phyloP scores from a whole-genome alignment of 2,329 filamentous ascomycete genomes.

The Fusarium odoratissimum region DNA sequence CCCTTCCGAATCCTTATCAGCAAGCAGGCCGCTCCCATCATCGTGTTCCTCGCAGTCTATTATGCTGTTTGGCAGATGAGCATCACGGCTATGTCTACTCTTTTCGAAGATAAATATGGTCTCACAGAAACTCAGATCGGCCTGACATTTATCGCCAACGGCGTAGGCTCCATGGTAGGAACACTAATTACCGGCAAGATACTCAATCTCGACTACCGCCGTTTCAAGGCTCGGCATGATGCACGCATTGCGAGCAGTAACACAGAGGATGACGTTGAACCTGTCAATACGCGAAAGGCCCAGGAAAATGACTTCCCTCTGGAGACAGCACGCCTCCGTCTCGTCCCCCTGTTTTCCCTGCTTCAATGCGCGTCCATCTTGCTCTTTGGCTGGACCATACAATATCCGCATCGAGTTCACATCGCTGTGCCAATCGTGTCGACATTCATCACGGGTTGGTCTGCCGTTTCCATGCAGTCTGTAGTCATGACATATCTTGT shows the following conservation, averaged over 20 bases:
- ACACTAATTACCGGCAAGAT: slow-evolving; percentile 64
- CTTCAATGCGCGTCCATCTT: slow-evolving; percentile 60
- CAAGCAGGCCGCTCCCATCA: slow-evolving; percentile 56
- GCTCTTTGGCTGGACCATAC: slow-evolving; percentile 65
- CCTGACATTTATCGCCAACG: slow-evolving; percentile 65
- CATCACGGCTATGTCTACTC: slow-evolving; percentile 63
- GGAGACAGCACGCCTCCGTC: slow-evolving; percentile 63
- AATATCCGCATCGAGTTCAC: slow-evolving; percentile 55
- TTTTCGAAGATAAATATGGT: slow-evolving; percentile 58
- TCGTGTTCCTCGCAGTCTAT: slow-evolving; percentile 61
- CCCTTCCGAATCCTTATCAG: slow-evolving; percentile 60
- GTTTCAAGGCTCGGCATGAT: slow-evolving; percentile 47
- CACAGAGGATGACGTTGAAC: rapidly evolving
- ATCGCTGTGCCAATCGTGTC: slow-evolving; percentile 62
- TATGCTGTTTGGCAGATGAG: slow-evolving; percentile 68
- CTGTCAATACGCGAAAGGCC: rapidly evolving
- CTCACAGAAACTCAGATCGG: slow-evolving; percentile 59
- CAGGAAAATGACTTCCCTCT: slow-evolving; percentile 55
- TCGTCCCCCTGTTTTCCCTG: slow-evolving; percentile 57
- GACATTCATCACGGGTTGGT: slow-evolving; percentile 65
- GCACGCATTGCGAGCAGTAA: not conserved
- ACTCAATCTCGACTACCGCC: slow-evolving; percentile 63
- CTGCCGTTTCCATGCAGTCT: slow-evolving; percentile 60
- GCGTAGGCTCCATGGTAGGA: slow-evolving; percentile 64
- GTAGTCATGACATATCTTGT: slow-evolving; percentile 64